Percentiles rank a stretch among this genome's conserved stretches.
phyloP scores from a whole-genome alignment of 139 green algal genomes.

The Nannochloris sp. region DNA sequence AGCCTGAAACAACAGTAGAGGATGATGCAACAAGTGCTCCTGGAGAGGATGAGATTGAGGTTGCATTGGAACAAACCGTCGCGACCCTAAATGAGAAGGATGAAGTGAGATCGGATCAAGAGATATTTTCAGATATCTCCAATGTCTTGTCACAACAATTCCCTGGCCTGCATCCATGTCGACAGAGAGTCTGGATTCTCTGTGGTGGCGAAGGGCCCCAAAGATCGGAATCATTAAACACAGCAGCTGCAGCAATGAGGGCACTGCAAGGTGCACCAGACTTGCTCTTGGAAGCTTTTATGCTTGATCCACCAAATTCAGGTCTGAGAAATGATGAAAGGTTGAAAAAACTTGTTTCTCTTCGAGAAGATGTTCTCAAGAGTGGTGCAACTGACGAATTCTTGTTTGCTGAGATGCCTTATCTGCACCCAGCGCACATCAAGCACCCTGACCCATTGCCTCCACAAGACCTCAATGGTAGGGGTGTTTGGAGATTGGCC shows the following conservation, averaged over 20 bases:
- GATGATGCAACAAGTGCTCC: neutral
- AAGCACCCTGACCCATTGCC: neutral
- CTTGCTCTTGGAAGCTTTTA: constrained; percentile 22
- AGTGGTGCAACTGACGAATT: constrained; percentile 10
- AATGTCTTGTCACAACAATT: neutral
- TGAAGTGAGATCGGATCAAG: neutral
- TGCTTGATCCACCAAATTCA: constrained; percentile 6
- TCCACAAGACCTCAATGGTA: neutral
- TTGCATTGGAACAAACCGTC: neutral
- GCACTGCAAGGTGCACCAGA: constrained; percentile 12
- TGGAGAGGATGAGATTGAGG: neutral
- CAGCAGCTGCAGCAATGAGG: constrained; percentile 9
- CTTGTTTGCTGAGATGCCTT: constrained; percentile 2
- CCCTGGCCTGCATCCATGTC: constrained; percentile 3
- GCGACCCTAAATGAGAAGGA: neutral
- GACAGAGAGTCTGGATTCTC: constrained; percentile 29
- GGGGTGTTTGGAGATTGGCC: neutral
- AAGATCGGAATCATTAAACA: constrained; percentile 14
- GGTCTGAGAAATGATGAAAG: constrained; percentile 5
- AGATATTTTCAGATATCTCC: neutral
- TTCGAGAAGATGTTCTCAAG: constrained; percentile 5
- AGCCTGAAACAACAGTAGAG: neutral
- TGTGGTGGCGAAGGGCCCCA: constrained; percentile 23
- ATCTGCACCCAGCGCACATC: constrained; percentile 13
- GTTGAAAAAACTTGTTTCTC: neutral